Conservation (phyloP, 106 monocot species). For the Hemerocallis citrina region DNA sequence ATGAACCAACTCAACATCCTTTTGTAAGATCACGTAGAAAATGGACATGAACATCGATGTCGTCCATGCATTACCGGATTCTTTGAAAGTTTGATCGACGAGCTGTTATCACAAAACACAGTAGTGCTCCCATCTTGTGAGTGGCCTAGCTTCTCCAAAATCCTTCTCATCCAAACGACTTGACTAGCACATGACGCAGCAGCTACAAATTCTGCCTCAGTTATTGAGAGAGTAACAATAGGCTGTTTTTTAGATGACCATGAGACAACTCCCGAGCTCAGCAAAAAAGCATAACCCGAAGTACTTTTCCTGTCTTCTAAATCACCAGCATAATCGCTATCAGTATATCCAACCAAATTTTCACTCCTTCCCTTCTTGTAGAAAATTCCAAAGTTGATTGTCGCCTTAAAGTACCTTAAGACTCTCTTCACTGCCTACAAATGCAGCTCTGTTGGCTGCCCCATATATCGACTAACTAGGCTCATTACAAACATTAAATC, state of each 20-base stretch:
- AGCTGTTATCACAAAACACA: conserved; percentile 6
- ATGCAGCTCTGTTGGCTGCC: background rate
- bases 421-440: conserved; percentile 8
- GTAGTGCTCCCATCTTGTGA: background rate
- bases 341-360: conserved; percentile 6
- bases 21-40: conserved; percentile 3
- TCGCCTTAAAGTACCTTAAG: conserved; percentile 9
- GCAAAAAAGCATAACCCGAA: conserved; percentile 3
- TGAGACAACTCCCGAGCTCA: conserved; percentile 1
- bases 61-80: conserved; percentile 3
- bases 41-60: background rate
- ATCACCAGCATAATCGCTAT: conserved; percentile 6
- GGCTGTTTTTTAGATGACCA: conserved; percentile 8
- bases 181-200: background rate
- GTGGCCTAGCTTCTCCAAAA: background rate
- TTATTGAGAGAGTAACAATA: background rate
- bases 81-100: background rate
- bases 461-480: background rate
- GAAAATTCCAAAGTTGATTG: conserved; percentile 5
- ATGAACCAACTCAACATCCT: background rate
- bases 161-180: background rate
- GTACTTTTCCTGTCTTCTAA: conserved; percentile 5
- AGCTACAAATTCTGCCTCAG: background rate
- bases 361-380: conserved; percentile 4
- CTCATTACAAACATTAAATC: conserved; percentile 1